These are phyloP conservation scores for Trichosanthes cucumerina DNA, from an alignment of 306 rosid genomes.

Conservation along the genomic window DNA sequence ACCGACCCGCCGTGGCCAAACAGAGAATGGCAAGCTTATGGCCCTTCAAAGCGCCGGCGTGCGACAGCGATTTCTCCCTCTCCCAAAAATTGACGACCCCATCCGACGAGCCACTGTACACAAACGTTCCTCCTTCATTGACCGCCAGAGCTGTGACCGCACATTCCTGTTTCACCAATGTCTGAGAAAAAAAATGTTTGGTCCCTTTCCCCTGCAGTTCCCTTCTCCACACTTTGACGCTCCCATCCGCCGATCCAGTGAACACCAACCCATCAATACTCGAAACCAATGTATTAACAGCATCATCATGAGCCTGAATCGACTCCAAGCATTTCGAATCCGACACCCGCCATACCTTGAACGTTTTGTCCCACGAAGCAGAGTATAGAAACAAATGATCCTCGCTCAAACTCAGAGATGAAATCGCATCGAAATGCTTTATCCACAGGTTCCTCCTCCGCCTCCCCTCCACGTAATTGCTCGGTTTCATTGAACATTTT, in stretches of 20 bases:
- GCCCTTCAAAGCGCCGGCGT: constrained; percentile 46
- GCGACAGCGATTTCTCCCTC: constrained; percentile 26
- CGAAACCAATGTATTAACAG: constrained; percentile 53
- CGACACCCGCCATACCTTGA: constrained; percentile 68
- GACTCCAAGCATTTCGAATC: constrained; percentile 79
- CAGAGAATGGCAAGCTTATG: constrained; percentile 76
- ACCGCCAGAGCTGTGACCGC: constrained; percentile 63
- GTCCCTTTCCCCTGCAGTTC: constrained; percentile 80
- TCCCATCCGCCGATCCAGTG: constrained; percentile 87
- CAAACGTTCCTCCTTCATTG: constrained; percentile 19
- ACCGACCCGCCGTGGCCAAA: constrained; percentile 41
- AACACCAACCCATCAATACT: constrained; percentile 50
- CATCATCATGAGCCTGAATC: constrained; percentile 70
- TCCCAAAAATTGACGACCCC: constrained; percentile 71
- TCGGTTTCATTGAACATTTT: constrained; percentile 57
- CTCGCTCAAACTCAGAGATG: constrained; percentile 53
- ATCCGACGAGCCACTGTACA: constrained; percentile 70
- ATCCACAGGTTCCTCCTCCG: constrained; percentile 49
- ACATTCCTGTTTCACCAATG: constrained; percentile 60
- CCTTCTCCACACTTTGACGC: constrained; percentile 68
- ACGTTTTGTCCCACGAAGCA: constrained; percentile 86
- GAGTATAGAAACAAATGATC: constrained; percentile 56
- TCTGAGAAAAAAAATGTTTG: constrained; percentile 68
- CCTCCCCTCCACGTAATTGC: constrained; percentile 61
- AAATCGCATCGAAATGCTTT: constrained; percentile 74